Evolutionary conservation across 2,329 filamentous ascomycete genomes (phyloP), one percentile per base, ranked within the genome.

Genomic region (Rhynchosporium agropyri): DNA sequence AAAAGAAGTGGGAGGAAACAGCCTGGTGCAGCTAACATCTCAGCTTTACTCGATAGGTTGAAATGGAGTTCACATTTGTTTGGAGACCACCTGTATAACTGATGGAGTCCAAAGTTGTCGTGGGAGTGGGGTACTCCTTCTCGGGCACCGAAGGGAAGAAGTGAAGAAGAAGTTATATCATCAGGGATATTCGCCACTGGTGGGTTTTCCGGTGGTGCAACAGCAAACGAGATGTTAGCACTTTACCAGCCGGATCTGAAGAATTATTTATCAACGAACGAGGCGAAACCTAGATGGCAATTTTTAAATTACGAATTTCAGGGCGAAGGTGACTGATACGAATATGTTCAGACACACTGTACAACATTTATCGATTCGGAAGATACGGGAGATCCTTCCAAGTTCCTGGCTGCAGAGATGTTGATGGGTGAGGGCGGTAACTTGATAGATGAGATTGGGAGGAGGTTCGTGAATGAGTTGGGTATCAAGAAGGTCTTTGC

Each of bases 321-420:
- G 79, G 0, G 79, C 78, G 0, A 72, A 75, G 42, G 59, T 80
- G 12, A 62, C 79, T 1, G 79, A 81, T 65, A 81, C 81, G 79
- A 79, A 0, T 68, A 74, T 20, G 84, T 89, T 2, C 86, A 89
- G 72, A 79, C 89, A 4, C 86, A 89, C 66, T 86, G 86, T 2
- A 88, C 86, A 0, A 84, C 84, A 0, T 89, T 89, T 69, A 76
- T 89, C 5, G 84, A 88, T 65, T 80, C 81, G 0, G 76, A 77
- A 1, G 77, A 79, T 38, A 74, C 77, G 0, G 67, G 67, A 0
- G 77, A 79, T 0, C 74, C 74, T 40, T 79, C 85, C 54, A 89
- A 89, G 73, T 84, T 89, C 68, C 79, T 89, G 3, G 85, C 85
- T 0, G 86, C 86, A 0, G 86, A 89, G 73, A 78, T 86, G 63